These are phyloP conservation scores for Syzygium oleosum DNA, from an alignment of 345 rosid genomes.

Conservation along the genomic window DNA sequence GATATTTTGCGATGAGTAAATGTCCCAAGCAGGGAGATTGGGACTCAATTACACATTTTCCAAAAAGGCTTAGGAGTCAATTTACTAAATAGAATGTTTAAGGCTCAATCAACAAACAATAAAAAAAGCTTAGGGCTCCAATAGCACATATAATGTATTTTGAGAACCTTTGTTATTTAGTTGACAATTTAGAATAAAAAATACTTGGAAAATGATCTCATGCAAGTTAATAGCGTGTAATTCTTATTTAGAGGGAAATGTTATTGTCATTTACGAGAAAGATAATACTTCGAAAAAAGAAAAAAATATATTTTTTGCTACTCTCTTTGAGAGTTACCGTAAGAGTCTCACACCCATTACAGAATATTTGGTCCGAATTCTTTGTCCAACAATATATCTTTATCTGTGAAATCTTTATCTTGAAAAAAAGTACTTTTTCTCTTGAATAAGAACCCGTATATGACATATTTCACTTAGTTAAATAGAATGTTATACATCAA, in stretches of 20 bases:
- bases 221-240: not conserved
- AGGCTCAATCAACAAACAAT: not conserved
- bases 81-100: not conserved
- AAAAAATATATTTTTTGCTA: too few relatives aligned
- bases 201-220: not conserved
- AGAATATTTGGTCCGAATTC: not conserved
- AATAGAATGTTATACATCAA: not conserved
- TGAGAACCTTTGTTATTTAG: not conserved
- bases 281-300: too few relatives aligned
- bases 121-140: not conserved
- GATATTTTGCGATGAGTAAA: not conserved
- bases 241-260: not conserved
- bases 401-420: too few relatives aligned
- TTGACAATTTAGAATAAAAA: not conserved
- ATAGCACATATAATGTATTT: not conserved
- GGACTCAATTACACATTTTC: not conserved
- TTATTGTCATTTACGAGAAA: not conserved
- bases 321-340: not conserved
- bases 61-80: not conserved
- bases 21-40: not conserved
- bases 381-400: not conserved
- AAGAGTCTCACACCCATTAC: accelerated
- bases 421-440: too few relatives aligned
- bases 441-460: too few relatives aligned
- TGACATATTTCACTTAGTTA: too few relatives aligned